Evolutionary conservation across 352 stramenopile species (phyloP), one percentile per base, ranked within the genome.

Genomic region (Phytophthora podocarpi): DNA sequence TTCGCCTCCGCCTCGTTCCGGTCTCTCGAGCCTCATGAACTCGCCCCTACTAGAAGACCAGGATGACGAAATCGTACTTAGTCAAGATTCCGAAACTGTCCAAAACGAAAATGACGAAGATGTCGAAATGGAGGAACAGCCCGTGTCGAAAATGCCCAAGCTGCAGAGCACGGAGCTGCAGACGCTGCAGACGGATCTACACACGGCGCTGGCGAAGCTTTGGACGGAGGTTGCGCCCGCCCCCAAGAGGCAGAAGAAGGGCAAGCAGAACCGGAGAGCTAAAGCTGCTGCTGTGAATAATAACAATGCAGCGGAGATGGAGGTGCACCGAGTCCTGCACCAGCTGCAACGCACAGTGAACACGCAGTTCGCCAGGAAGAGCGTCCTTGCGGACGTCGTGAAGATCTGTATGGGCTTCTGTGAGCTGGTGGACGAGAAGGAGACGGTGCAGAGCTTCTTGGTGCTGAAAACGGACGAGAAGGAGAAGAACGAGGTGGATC

Each of bases 21-120:
- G 67, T 3, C 67, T 89, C 41, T 86, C 78, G 2, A 81, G 67
- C 30, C 72, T 89, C 65, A 90, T 90, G 72, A 89, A 88, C 67
- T 85, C 78, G 24, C 80, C 80, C 1, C 26, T 60, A 20, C 1
- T 6, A 5, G 36, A 69, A 73, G 57, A 47, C 41, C 11, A 72
- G 28, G 65, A 74, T n/a, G 70, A 79, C 42, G 64, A 37, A 39
- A 41, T 45, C 31, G 43, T 34, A 57, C 58, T 61, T 49, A 51
- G 54, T 18, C 35, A 50, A 4, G 45, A 69, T 11, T 42, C 40
- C n/a, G 27, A 55, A 26, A 12, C n/a, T 54, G 43, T 45, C 23
- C 23, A 51, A 34, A 51, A 40, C 28, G 45, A 59, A 35, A 9
- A 20, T 24, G 59, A 55, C 10, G 30, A 69, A 26, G 37, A 79